phyloP scores from a whole-genome alignment of 2,329 filamentous ascomycete species.

The Colletotrichum sp. region DNA sequence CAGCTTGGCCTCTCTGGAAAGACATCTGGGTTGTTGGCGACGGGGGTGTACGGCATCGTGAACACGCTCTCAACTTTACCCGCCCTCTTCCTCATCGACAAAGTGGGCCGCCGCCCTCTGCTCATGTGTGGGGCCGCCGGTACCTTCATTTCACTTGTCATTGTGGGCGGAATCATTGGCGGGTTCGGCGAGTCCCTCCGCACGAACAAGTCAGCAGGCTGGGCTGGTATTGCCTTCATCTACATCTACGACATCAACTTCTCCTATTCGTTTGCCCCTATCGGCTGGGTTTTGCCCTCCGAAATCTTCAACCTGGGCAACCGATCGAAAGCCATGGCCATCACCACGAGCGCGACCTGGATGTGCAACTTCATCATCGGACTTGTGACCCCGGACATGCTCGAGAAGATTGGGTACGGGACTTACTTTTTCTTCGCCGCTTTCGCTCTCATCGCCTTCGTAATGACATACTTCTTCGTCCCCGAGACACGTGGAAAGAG shows the following conservation, averaged over 20 bases:
- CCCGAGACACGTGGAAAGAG: constrained; percentile 62
- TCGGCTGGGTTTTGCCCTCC: constrained; percentile 60
- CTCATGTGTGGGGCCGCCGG: constrained; percentile 24
- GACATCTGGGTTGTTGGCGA: constrained; percentile 54
- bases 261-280: constrained; percentile 42
- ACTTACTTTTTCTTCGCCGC: constrained; percentile 66
- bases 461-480: constrained; percentile 59
- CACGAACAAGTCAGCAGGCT: constrained; percentile 54
- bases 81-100: constrained; percentile 44
- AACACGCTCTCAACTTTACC: constrained; percentile 51
- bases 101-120: constrained; percentile 48
- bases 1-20: constrained; percentile 46
- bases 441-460: constrained; percentile 51
- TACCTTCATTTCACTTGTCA: constrained; percentile 50
- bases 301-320: constrained; percentile 64
- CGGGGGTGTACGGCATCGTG: constrained; percentile 62
- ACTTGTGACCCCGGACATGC: constrained; percentile 57
- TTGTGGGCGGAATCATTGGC: constrained; percentile 59
- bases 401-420: constrained; percentile 55
- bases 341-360: constrained; percentile 64
- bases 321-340: constrained; percentile 63
- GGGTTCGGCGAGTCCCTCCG: constrained; percentile 50
- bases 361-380: constrained; percentile 48
- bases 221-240: constrained; percentile 62
- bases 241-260: constrained; percentile 56